Percentiles rank a stretch among this genome's conserved stretches.
Conservation (phyloP, 2,329 filamentous ascomycete genomes). For the Anthostomella pinea region DNA sequence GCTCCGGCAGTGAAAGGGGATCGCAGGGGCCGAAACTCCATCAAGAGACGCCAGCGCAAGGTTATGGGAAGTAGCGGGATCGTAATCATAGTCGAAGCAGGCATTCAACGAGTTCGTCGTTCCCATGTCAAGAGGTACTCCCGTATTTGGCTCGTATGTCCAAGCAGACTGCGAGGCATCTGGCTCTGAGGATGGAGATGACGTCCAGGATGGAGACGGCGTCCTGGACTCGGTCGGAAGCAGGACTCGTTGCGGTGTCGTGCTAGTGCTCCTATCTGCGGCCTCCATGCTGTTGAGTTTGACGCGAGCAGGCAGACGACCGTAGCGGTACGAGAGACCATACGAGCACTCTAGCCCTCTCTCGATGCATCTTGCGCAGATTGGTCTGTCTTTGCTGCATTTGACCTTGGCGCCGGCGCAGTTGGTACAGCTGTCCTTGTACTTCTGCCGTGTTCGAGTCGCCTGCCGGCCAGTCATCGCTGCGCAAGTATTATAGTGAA, state of each 20-base stretch:
- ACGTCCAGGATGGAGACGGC: slow-evolving; percentile 19
- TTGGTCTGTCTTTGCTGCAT: slow-evolving; percentile 23
- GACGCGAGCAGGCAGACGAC: slow-evolving; percentile 21
- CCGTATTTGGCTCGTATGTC: slow-evolving; percentile 15
- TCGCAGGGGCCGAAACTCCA: slow-evolving; percentile 5
- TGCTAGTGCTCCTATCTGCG: slow-evolving; percentile 11
- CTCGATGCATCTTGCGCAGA: slow-evolving; percentile 20
- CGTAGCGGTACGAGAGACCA: slow-evolving; percentile 22
- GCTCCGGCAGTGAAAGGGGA: slow-evolving; percentile 6
- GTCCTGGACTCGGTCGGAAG: slow-evolving; percentile 16
- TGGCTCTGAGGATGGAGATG: slow-evolving; percentile 17
- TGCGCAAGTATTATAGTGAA: no score
- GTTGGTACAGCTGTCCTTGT: slow-evolving; percentile 24
- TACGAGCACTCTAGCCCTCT: slow-evolving; percentile 20
- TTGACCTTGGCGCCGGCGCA: slow-evolving; percentile 24
- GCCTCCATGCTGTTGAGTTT: slow-evolving; percentile 14
- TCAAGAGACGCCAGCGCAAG: slow-evolving; percentile 12
- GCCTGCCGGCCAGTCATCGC: slow-evolving; percentile 21
- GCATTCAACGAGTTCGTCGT: slow-evolving; percentile 13
- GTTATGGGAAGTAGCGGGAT: slow-evolving; percentile 9
- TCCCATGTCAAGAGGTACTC: slow-evolving; percentile 1
- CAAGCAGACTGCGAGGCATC: slow-evolving; percentile 13
- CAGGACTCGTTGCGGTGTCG: slow-evolving; percentile 17
- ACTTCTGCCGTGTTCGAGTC: slow-evolving; percentile 23
- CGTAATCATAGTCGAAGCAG: slow-evolving; percentile 13